These are phyloP conservation scores for Aspergillus tamarii DNA, from an alignment of 2,329 filamentous ascomycete genomes.

Conservation along the genomic window DNA sequence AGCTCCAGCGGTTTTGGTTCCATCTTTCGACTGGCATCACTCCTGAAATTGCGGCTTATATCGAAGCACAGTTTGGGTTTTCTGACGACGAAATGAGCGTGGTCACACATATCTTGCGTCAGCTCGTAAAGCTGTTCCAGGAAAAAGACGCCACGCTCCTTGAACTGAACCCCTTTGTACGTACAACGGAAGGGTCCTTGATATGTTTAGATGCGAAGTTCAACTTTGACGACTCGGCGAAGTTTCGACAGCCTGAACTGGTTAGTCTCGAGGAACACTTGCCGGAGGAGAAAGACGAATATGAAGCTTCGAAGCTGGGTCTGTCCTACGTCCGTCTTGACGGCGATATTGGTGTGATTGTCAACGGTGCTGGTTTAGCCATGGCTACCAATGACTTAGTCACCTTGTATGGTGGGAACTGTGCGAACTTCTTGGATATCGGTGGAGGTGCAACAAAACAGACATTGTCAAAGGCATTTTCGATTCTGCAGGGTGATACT, in stretches of 20 bases:
- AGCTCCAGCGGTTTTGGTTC: conserved; percentile 34
- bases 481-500: conserved; percentile 28
- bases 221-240: conserved; percentile 54
- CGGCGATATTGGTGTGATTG: conserved; percentile 38
- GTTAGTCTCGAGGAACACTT: conserved; percentile 43
- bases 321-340: conserved; percentile 36
- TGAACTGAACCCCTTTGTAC: conserved; percentile 46
- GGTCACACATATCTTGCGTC: conserved; percentile 35
- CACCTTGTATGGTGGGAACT: conserved; percentile 28
- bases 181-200: conserved; percentile 33
- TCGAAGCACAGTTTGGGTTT: conserved; percentile 30
- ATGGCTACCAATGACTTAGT: conserved; percentile 41
- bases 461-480: conserved; percentile 33
- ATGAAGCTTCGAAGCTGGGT: conserved; percentile 40
- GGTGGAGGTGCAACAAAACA: conserved; percentile 34
- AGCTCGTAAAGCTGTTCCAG: conserved; percentile 42
- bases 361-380: conserved; percentile 40
- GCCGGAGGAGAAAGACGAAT: conserved; percentile 35
- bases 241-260: conserved; percentile 45
- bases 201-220: conserved; percentile 47
- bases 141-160: conserved; percentile 53
- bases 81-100: conserved; percentile 27
- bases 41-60: conserved; percentile 24
- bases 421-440: conserved; percentile 39
- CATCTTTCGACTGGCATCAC: conserved; percentile 29